These are phyloP conservation scores for Cyberlindnera misumaiensis DNA, from an alignment of 805 yeast species.

Conservation along the genomic window DNA sequence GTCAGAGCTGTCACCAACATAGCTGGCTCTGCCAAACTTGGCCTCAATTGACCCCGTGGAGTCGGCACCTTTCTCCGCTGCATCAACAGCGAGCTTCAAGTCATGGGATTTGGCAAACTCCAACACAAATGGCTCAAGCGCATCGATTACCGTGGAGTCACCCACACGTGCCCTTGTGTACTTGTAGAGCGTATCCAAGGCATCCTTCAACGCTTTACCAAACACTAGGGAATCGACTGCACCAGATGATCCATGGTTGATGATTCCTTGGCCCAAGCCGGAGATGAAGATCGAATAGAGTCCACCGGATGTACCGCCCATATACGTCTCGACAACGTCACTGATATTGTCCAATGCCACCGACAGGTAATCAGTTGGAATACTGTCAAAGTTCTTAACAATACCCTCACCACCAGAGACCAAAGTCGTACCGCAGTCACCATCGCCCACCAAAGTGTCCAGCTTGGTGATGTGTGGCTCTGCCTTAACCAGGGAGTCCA, in stretches of 20 bases:
- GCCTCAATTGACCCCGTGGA: conserved; percentile 71
- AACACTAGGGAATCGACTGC: conserved; percentile 25
- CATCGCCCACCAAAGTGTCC: conserved; percentile 91
- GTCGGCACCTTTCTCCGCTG: conserved; percentile 72
- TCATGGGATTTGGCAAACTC: conserved; percentile 46
- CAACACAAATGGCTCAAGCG: conserved; percentile 80
- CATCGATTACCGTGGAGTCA: conserved; percentile 84
- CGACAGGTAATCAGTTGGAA: conserved; percentile 36
- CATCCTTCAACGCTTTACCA: conserved; percentile 45
- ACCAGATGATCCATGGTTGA: conserved; percentile 23
- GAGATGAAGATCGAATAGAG: conserved; percentile 79
- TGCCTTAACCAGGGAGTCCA: conserved; percentile 45
- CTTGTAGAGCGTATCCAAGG: conserved; percentile 67
- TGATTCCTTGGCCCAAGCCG: conserved; percentile 57
- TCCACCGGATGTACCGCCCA: conserved; percentile 98
- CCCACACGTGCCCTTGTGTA: conserved; percentile 88
- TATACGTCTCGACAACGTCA: conserved; percentile 77
- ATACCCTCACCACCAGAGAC: conserved; percentile 77
- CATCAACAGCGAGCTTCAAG: conserved; percentile 52
- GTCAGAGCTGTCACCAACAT: conserved; percentile 65
- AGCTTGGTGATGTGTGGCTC: conserved; percentile 82
- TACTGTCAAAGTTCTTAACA: conserved; percentile 40
- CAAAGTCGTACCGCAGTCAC: conserved; percentile 93
- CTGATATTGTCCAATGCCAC: conserved; percentile 65
- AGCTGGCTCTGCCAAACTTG: conserved; percentile 89